Base-by-base conservation (phyloP, 2,329 filamentous ascomycete species). In the Neofusicoccum parvum region DNA sequence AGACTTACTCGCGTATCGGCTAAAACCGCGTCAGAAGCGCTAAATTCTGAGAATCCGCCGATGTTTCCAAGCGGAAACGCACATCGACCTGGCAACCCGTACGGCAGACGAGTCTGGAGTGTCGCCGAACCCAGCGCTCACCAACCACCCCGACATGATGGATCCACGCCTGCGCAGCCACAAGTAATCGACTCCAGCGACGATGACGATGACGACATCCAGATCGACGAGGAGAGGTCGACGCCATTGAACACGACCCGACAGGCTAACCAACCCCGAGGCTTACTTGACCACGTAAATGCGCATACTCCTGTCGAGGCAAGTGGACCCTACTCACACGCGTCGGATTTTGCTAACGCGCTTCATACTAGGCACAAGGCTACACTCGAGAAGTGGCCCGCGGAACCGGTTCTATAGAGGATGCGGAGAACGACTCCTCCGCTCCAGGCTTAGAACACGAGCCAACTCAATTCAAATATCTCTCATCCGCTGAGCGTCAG, bases 1-100 rank as follows among this genome's bases (percentile, higher is more conserved):
- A 48, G 45, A 32, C 56, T 60, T 37, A 23, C 56, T 48, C 56
- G 56, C 39, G 43, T 45, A 11, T 48, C 56, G 56, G 56, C 56
- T 60, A 60, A 60, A 48, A 20, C 41, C 39, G n/a, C 56, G 17
- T 17, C 43, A 48, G 41, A 23, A 48, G 43, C 56, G 56, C 56
- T 48, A 60, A 60, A 48, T 36, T 32, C 56, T 46, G 43, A 60
- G 43, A 34, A 20, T 37, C 43, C 56, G 41, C 41, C 43, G 15
- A 60, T 60, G 56, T 49, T 48, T 37, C 56, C 56, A 48, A 37
- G 27, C 43, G 34, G 56, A 36, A n/a, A 20, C 27, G 56, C 56
- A 32, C 56, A 60, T 60, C 56, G 43, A 23, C 56, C 56, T 48
- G 56, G 56, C 48, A 60, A 60, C 56, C 56, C 56, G 17, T 48